phyloP scores from a whole-genome alignment of 371 early-diverging fungal species.

The Apophysomyces elegans region DNA sequence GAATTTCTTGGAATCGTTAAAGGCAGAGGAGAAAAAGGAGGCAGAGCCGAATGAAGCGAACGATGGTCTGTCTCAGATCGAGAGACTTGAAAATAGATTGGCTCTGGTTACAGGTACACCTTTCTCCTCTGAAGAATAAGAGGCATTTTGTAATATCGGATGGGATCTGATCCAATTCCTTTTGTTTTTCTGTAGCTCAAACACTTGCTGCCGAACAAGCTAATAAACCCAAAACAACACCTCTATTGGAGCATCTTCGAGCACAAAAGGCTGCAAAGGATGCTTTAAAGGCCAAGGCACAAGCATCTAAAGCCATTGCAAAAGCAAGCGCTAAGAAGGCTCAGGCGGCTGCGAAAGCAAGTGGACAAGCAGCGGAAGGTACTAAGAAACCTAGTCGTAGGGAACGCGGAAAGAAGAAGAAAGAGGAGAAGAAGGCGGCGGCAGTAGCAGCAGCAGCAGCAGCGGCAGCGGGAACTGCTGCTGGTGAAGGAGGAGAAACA shows the following conservation, averaged over 20 bases:
- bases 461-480: conserved; percentile 11
- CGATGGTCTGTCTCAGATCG: conserved; percentile 50
- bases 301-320: conserved; percentile 52
- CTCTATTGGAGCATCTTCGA: conserved; percentile 78
- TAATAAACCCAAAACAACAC: conserved; percentile 66
- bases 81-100: conserved; percentile 56
- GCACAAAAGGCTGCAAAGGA: conserved; percentile 73
- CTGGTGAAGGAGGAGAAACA: background rate
- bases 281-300: conserved; percentile 54
- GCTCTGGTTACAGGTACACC: conserved; percentile 49
- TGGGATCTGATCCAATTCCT: background rate
- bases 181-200: conserved; percentile 31
- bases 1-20: conserved; percentile 72
- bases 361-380: conserved; percentile 16
- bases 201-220: conserved; percentile 52
- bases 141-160: background rate
- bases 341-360: conserved; percentile 12
- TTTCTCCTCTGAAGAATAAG: no score
- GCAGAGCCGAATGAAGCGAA: conserved; percentile 34
- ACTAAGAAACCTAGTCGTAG: conserved; percentile 35
- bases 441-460: background rate
- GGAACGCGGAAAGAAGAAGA: conserved; percentile 37
- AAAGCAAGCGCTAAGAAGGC: conserved; percentile 29
- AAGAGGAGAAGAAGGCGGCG: conserved; percentile 38
- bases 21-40: conserved; percentile 49